Evolutionary conservation across 768 basidiomycete genomes (phyloP).

Genomic region (Chalciporus sphaerocephalus): DNA sequence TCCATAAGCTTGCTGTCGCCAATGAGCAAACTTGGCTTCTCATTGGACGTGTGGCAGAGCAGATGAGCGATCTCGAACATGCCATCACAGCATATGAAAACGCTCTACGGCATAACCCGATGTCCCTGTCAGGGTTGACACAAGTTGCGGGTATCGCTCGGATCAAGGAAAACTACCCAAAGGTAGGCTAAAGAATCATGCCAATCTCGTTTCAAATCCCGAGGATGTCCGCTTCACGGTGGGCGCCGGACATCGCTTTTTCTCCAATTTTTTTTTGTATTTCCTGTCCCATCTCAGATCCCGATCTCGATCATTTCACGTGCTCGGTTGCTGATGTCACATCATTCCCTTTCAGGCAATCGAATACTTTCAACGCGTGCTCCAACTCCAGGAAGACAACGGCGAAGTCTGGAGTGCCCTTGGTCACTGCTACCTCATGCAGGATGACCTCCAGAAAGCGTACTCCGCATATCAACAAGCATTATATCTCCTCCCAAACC

Average conservation of each 20-base stretch:
- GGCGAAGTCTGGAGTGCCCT: slow-evolving; percentile 98
- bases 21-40: slow-evolving; percentile 96
- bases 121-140: slow-evolving; percentile 83
- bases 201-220: slow-evolving; percentile 26
- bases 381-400: slow-evolving; percentile 88
- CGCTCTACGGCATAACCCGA: slow-evolving; percentile 91
- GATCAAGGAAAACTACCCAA: slow-evolving; percentile 96
- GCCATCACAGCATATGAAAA: slow-evolving; percentile 92
- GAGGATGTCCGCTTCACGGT: slow-evolving; percentile 32
- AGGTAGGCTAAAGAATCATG: slow-evolving; percentile 50
- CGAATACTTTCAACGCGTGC: slow-evolving; percentile 93
- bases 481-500: slow-evolving; percentile 90
- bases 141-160: slow-evolving; percentile 95
- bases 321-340: slow-evolving; percentile 30
- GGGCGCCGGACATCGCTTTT: slow-evolving; percentile 21
- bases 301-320: slow-evolving; percentile 30
- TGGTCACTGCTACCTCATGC: slow-evolving; percentile 98
- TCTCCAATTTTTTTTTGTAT: slow-evolving; percentile 11
- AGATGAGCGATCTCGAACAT: slow-evolving; percentile 90
- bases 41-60: slow-evolving; percentile 92
- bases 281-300: slow-evolving; percentile 18
- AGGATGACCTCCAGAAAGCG: slow-evolving; percentile 97
- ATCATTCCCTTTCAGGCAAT: slow-evolving; percentile 63
- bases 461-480: slow-evolving; percentile 99
- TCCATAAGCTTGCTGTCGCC: slow-evolving; percentile 75